Base-by-base conservation (phyloP, 768 basidiomycete genomes). In the Termitomyces sp. region DNA sequence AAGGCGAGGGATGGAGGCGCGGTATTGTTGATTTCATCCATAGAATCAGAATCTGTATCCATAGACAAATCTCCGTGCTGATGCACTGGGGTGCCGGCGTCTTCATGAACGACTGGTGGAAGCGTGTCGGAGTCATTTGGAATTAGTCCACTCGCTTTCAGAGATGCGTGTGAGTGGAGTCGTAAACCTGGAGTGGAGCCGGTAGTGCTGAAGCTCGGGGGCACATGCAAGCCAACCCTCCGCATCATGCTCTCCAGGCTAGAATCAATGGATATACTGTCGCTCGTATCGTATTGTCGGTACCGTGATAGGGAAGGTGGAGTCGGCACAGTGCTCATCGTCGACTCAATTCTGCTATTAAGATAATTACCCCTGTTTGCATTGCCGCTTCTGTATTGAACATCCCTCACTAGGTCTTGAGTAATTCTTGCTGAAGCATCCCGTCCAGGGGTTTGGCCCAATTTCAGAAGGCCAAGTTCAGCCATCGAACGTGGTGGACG, bases 231-330 rank as follows among this genome's bases (percentile, higher is more conserved):
- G 16, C 82, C 85, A 6, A 86, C 79, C 6, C 82, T 80, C 35
- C 81, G 79, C 77, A 91, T 85, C 79, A 90, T 82, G 57, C 83
- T 87, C 60, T 89, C 87, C 55, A 90, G 68, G 66, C 83, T 88
- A 2, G 81, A 70, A 62, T 88, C 85, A 2, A 78, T 73, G 3
- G 75, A 75, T 16, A 80, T 72, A 61, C 75, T 85, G 46, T 74
- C 74, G 59, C 75, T 81, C 13, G 70, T 77, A 35, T 82, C 79
- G n/a, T 75, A 71, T 44, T 72, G 72, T 8, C 76, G 75, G 64
- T 90, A 91, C n/a, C 83, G 77, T 14, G 86, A 83, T 14, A 91
- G 74, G 0, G 88, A 89, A 30, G 89, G 89, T 6, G 87, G 86
- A 2, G 85, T 84, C 1, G 86, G 81, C 55, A 88, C 79, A 14